Conservation (phyloP, 768 basidiomycete species). For the Nidularia pulvinata region DNA sequence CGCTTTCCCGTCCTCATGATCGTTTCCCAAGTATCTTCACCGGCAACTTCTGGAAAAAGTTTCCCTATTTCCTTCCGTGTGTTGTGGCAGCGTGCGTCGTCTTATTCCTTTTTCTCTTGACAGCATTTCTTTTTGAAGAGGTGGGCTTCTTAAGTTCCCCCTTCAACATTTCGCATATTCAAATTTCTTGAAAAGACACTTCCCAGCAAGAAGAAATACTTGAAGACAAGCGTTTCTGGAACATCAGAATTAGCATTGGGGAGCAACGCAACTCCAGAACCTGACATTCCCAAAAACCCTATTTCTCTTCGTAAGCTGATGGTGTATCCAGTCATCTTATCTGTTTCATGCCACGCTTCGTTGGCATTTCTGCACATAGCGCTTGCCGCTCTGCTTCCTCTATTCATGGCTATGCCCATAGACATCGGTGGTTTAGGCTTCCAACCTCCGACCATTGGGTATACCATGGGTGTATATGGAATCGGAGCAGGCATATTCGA, state of each 20-base stretch:
- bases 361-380: constrained; percentile 41
- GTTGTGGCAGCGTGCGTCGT: constrained; percentile 9
- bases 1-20: constrained; percentile 14
- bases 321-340: constrained; percentile 45
- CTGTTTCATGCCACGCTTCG: constrained; percentile 55
- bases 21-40: constrained; percentile 15
- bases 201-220: too few relatives aligned
- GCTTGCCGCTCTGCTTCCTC: constrained; percentile 34
- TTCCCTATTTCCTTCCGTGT: constrained; percentile 22
- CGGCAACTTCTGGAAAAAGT: constrained; percentile 12
- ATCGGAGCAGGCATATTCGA: constrained; percentile 53
- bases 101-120: constrained; percentile 6
- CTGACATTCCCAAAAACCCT: too few relatives aligned
- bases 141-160: constrained; percentile 6
- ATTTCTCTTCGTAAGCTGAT: constrained; percentile 43
- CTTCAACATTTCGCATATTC: too few relatives aligned
- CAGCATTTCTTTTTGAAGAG: constrained; percentile 14
- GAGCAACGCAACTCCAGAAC: too few relatives aligned
- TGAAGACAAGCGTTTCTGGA: too few relatives aligned
- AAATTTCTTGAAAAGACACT: too few relatives aligned
- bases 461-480: constrained; percentile 50
- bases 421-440: constrained; percentile 59
- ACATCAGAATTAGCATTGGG: too few relatives aligned
- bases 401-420: constrained; percentile 59
- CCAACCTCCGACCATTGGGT: constrained; percentile 52